Evolutionary conservation across 768 basidiomycete genomes (phyloP), one percentile per base, ranked within the genome.

Genomic region (Kwoniella heveanensis): DNA sequence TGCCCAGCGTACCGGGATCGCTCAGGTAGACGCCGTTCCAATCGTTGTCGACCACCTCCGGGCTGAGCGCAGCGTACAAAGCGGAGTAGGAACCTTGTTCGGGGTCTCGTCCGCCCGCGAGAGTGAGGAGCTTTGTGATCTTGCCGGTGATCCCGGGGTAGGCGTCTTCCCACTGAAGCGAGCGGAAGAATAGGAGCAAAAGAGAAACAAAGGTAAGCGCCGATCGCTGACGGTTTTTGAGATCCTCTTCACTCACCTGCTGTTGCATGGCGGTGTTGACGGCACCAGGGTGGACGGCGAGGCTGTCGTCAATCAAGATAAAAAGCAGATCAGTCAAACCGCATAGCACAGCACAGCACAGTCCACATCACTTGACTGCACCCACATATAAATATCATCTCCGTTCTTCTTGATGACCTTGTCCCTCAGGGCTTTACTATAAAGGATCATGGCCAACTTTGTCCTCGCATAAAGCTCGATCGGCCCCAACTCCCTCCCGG

Each of bases 361-460:
- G n/a, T n/a, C n/a, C n/a, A n/a, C n/a, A n/a, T n/a, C n/a, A n/a
- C n/a, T n/a, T n/a, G n/a, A n/a, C n/a, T n/a, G n/a, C 39, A 66
- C 71, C 55, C 53, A 68, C 63, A 70, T 68, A 51, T 70, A 78
- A 26, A 80, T 66, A 62, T 77, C 72, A 54, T 78, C 78, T 10
- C 63, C 62, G 63, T 77, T 76, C 46, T 73, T 70, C 67, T 74
- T 72, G 68, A 80, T 78, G 46, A 78, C 78, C 64, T 77, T 72
- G 51, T 80, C 74, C 46, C 68, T 51, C 17, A 79, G 39, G 5
- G 66, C 66, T 63, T 79, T 82, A 58, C 74, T 70, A 71, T 81
- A 83, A 22, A 83, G 72, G 60, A 83, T 79, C 73, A 80, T 79
- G 22, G 82, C 82, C 58, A 83, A 78, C 67, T 83, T 82, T n/a